These are phyloP conservation scores for Raphanus raphanistrum DNA, from an alignment of 345 rosid species.

Conservation along the genomic window DNA sequence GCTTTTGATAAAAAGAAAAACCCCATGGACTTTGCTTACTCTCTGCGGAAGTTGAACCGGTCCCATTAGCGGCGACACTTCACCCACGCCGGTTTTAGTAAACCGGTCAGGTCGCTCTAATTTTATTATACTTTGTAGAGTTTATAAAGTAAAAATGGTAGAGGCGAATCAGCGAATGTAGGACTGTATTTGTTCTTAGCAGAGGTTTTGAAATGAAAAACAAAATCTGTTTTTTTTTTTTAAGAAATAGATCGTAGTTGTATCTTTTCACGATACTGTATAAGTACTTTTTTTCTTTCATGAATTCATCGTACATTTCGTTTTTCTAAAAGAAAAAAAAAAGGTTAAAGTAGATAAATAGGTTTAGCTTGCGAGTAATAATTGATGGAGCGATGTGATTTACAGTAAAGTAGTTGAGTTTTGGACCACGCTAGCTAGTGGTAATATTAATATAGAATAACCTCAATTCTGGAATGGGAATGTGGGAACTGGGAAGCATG, in stretches of 20 bases:
- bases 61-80: neutral
- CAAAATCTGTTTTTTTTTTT: neutral
- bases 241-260: neutral
- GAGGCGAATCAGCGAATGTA: neutral
- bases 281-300: neutral
- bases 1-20: slow-evolving; percentile 19
- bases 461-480: slow-evolving; percentile 24
- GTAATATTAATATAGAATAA: slow-evolving; percentile 14
- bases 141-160: slow-evolving; percentile 15
- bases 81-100: slow-evolving; percentile 10
- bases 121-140: slow-evolving; percentile 18
- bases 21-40: neutral
- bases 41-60: neutral
- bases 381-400: slow-evolving; percentile 28
- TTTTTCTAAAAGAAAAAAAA: neutral
- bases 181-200: slow-evolving; percentile 4
- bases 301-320: slow-evolving; percentile 16
- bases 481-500: slow-evolving; percentile 42
- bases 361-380: slow-evolving; percentile 37
- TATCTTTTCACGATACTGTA: neutral
- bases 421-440: slow-evolving; percentile 41
- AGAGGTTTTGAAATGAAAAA: neutral
- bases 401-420: slow-evolving; percentile 27
- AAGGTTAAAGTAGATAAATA: slow-evolving; percentile 25
- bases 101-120: slow-evolving; percentile 5